Evolutionary conservation across 345 rosid species (phyloP), one percentile per base, ranked within the genome.

Genomic region (Ceriops zippeliana): DNA sequence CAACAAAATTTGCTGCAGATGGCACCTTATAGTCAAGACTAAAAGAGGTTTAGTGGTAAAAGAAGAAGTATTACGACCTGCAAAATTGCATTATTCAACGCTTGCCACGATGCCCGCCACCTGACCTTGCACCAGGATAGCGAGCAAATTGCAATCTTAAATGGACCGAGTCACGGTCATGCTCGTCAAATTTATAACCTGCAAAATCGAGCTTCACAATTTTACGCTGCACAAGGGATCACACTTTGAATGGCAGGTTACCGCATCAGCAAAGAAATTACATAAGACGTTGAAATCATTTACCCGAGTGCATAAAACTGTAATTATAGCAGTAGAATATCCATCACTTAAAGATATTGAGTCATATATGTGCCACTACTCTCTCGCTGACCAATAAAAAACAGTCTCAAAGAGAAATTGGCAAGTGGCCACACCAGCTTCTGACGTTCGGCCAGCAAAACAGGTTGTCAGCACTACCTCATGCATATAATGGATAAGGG

Each of bases 91-190:
- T 76, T 65, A 78, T 63, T 83, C 81, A 87, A 73, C 85, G 89
- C 72, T 79, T 83, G 35, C 89, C 89, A 35, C 86, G 89, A 76
- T 82, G 78, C 86, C 86, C 89, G 72, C 87, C 85, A 77, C 87
- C 89, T 77, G 86, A 83, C 83, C 89, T 82, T 22, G 89, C 86
- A 78, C 91, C 91, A 80, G 91, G 89, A 69, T 75, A 80, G 87
- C 87, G 87, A 85, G 91, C 91, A 76, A 83, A 87, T 82, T 87
- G 91, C 84, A 87, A 82, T 73, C 89, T 80, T 78, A 87, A 76
- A 67, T 78, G 76, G 78, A 76, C 72, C 70, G 85, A 78, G 32
- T 87, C 87, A n/a, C 79, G 89, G 83, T 85, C 91, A 76, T 82
- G 79, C 78, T 85, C 91, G 47, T 87, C 91, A 47, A 87, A 87